Evolutionary conservation across 768 basidiomycete species (phyloP), one percentile per base, ranked within the genome.

Genomic region (Lepiota venenata): DNA sequence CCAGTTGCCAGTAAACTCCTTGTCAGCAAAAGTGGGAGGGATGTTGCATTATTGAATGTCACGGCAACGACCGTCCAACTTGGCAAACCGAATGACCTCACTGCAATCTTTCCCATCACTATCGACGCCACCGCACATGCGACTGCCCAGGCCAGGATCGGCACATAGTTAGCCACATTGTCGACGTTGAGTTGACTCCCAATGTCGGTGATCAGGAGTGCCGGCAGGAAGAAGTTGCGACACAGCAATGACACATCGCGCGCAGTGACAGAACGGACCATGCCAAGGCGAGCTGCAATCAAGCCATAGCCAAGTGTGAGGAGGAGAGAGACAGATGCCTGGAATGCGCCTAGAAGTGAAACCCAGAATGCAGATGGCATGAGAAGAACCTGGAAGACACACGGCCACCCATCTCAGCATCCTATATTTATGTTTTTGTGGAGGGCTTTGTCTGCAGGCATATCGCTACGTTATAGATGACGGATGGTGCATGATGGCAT

Each of bases 1-100:
- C 45, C 45, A 4, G 56, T 57, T 8, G 45, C 50, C 41, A 47
- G 16, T 14, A 57, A 37, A 35, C 56, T 52, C 29, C 14, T 46
- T 14, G 56, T 57, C 46, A 57, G 47, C 29, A 57, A 50, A 21
- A 57, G 27, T 5, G 56, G 56, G 4, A 57, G 37, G 18, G 56
- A 57, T 9, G 50, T 52, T 3, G 56, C 46, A 22, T 57, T 57
- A 18, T 57, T 57, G 35, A 57, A 57, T n/a, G 56, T 36, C 22
- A 57, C 18, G 3, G 50, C 56, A 12, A 36, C 32, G 9, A 57
- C 40, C 7, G 50, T 52, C 56, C 56, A 57, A 10, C 20, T 40
- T 4, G 56, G 56, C 15, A 52, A 35, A 27, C 50, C 45, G 32
- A 57, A 52, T 10, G 46, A 3, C 16, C 41, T 46, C 22, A 52